Percentiles rank a stretch among this genome's conserved stretches.
Evolutionary conservation across 129 eudicot genomes (phyloP).

Genomic region (Tagetes erecta): DNA sequence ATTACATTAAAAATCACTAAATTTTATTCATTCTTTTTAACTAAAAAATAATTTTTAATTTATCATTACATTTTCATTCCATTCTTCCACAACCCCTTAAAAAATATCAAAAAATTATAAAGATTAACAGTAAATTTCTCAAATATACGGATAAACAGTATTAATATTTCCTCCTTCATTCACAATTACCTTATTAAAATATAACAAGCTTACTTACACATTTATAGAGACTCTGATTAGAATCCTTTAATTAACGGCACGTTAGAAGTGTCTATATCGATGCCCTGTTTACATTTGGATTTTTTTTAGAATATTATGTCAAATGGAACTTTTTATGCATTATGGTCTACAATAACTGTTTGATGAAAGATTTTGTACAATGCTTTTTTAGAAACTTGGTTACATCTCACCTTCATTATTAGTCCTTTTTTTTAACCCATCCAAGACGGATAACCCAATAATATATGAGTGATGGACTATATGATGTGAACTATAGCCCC

Average conservation of each 20-base stretch:
- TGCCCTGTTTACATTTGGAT: background rate
- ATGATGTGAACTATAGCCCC: background rate
- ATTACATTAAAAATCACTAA: too few species aligned
- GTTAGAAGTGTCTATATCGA: background rate
- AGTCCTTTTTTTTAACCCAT: background rate
- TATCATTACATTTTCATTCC: too few species aligned
- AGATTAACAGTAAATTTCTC: too few species aligned
- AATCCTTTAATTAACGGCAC: background rate
- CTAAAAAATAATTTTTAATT: too few species aligned
- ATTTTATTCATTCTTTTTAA: too few species aligned
- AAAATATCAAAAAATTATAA: too few species aligned
- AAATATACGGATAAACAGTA: too few species aligned
- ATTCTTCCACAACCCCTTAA: too few species aligned
- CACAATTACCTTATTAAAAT: too few species aligned
- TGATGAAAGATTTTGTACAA: background rate
- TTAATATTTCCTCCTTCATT: too few species aligned
- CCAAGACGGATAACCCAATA: background rate
- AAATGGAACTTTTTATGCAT: background rate
- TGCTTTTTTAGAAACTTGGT: background rate
- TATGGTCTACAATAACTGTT: background rate
- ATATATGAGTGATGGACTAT: background rate
- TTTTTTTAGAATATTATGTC: background rate
- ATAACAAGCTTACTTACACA: too few species aligned
- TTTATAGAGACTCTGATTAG: too few species aligned
- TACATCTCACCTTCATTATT: constrained; percentile 2